Evolutionary conservation across 495 filamentous ascomycete genomes (phyloP), one percentile per base, ranked within the genome.

Genomic region (Astrothelium subdiscretum): DNA sequence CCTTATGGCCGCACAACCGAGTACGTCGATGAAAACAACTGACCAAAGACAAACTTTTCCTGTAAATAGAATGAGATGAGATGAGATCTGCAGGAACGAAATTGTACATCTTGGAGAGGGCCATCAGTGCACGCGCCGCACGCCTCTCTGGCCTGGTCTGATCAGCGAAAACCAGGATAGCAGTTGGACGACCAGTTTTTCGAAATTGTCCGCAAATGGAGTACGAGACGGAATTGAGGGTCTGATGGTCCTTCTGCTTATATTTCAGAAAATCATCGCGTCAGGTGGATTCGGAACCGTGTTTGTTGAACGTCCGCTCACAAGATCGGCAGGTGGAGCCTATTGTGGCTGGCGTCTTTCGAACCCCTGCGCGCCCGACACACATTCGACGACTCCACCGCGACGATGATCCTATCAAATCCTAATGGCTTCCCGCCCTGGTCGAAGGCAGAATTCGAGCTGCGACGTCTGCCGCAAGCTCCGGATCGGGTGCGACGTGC

Each of bases 341-440:
- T 29, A 11, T 54, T 11, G 5, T 10, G 48, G 6, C 24, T 54
- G 24, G 43, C 5, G 8, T 29, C 24, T 24, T 5, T 29, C 29
- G 22, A 12, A 54, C 48, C 48, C 48, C 48, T 54, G 48, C 24
- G 11, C 26, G 10, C 48, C 48, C 48, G 48, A 54, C 15, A 27
- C 24, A 4, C 24, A 8, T 29, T 29, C 24, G 48, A 48, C 43
- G 43, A 54, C 48, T 54, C 24, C 48, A 54, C 48, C 20, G 48
- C 48, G 22, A 54, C 48, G 29, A 54, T 54, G 48, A 54, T 54
- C 48, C 48, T 54, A 54, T 54, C 48, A 54, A 54, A 29, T 54
- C 24, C 48, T 24, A 27, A 54, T 54, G 48, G 48, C 48, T 54
- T 54, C 48, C 24, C 48, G 48, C 22, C 48, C 48, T 11, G 24